Conservation (phyloP, 192 early-diverging fungal species). For the Spizellomyces sp. region DNA sequence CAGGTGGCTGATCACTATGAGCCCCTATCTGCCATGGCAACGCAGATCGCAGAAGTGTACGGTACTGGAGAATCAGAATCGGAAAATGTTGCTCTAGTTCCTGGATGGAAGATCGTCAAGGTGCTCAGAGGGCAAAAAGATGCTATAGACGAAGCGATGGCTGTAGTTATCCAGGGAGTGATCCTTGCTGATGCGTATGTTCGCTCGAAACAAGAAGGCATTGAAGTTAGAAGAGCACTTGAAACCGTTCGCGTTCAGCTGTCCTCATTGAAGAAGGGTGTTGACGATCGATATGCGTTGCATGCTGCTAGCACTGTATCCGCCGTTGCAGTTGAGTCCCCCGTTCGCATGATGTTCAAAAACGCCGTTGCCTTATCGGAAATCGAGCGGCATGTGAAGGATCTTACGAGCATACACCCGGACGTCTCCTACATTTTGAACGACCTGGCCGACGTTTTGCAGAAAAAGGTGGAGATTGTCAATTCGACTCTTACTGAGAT, state of each 20-base stretch:
- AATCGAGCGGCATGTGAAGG: no score
- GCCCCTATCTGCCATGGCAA: slow-evolving; percentile 5
- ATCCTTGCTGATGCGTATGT: neutral
- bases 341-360: no score
- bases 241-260: no score
- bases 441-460: neutral
- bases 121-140: neutral
- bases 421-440: slow-evolving; percentile 7
- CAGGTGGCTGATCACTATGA: slow-evolving; percentile 18
- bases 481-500: neutral
- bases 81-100: neutral
- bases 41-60: slow-evolving; percentile 26
- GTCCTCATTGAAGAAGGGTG: no score
- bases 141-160: neutral
- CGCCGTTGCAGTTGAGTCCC: no score
- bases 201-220: no score
- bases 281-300: no score
- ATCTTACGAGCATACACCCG: no score
- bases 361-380: no score
- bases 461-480: neutral
- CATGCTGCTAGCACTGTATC: no score
- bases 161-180: neutral
- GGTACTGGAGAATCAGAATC: neutral
- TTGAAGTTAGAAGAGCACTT: no score
- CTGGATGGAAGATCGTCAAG: no score